Evolutionary conservation across 495 filamentous ascomycete species (phyloP).

Genomic region (Barbatosphaeria neglecta): DNA sequence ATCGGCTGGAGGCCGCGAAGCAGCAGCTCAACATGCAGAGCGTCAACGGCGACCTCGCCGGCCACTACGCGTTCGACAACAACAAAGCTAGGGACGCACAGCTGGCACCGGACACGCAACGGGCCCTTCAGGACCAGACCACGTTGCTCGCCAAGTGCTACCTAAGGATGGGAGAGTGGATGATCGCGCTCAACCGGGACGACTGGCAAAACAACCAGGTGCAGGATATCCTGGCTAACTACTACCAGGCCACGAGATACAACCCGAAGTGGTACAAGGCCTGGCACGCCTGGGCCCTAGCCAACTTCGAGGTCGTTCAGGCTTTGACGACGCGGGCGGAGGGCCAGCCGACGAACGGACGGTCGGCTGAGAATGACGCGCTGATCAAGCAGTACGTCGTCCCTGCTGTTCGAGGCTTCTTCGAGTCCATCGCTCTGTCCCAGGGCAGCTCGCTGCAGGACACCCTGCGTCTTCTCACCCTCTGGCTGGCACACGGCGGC

Average conservation of each 20-base stretch:
- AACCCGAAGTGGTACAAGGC: conserved; percentile 94
- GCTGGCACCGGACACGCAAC: conserved; percentile 28
- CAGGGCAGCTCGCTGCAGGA: conserved; percentile 89
- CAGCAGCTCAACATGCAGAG: conserved; percentile 42
- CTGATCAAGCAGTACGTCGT: conserved; percentile 81
- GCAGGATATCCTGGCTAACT: conserved; percentile 69
- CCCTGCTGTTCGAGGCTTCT: conserved; percentile 87
- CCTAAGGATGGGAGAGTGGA: conserved; percentile 92
- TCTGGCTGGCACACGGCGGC: conserved; percentile 94
- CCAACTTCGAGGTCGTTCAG: conserved; percentile 96
- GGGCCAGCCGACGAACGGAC: conserved; percentile 28
- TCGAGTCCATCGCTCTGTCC: conserved; percentile 87
- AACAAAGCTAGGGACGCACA: conserved; percentile 33
- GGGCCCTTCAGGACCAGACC: conserved; percentile 46
- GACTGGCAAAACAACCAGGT: conserved; percentile 75
- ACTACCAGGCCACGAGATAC: conserved; percentile 80
- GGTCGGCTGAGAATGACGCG: conserved; percentile 40
- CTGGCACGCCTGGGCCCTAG: conserved; percentile 98
- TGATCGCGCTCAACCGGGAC: conserved; percentile 66
- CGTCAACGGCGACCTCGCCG: conserved; percentile 37
- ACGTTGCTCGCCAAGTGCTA: conserved; percentile 89
- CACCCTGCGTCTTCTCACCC: conserved; percentile 77
- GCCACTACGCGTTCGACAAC: conserved; percentile 46
- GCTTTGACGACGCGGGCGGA: conserved; percentile 52
- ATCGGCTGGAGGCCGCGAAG: conserved; percentile 51